A percentile compares a stretch with the other conserved stretches of the same genome.
These are phyloP conservation scores for Waltergamsia citrina DNA, from an alignment of 2,329 filamentous ascomycete species.

Conservation along the genomic window DNA sequence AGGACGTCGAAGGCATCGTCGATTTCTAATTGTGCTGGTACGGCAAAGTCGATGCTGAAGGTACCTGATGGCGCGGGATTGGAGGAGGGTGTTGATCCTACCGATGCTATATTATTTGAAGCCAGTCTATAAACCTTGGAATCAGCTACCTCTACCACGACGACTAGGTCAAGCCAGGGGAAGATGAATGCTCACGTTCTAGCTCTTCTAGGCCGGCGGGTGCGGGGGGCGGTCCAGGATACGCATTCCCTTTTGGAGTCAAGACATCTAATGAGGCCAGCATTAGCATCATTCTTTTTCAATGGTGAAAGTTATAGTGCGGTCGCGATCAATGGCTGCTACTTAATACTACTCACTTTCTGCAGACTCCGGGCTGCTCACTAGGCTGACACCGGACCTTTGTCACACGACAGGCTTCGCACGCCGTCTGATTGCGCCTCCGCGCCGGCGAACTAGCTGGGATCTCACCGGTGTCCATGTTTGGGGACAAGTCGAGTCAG, in stretches of 20 bases:
- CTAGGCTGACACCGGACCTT: conserved; percentile 44
- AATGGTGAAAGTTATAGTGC: neutral
- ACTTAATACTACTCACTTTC: conserved; percentile 27
- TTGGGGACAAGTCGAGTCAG: neutral
- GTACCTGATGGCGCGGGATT: conserved; percentile 18
- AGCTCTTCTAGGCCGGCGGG: conserved; percentile 33
- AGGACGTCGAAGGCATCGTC: conserved; percentile 30
- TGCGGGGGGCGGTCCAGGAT: conserved; percentile 38
- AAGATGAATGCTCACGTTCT: conserved; percentile 24
- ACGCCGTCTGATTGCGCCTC: conserved; percentile 20
- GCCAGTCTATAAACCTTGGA: too few species aligned
- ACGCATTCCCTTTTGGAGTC: conserved; percentile 44
- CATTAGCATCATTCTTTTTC: conserved; percentile 1
- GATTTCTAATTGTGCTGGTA: conserved; percentile 27
- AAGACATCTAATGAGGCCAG: conserved; percentile 30
- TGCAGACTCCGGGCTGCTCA: conserved; percentile 37
- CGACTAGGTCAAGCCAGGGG: too few species aligned
- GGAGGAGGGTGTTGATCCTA: conserved; percentile 9
- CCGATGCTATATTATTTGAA: too few species aligned
- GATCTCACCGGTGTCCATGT: neutral
- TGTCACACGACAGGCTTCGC: conserved; percentile 42
- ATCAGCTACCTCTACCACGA: too few species aligned
- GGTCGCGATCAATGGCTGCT: too few species aligned
- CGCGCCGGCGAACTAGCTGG: neutral
- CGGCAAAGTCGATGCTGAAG: conserved; percentile 42